Percentiles rank a stretch among this genome's conserved stretches.
phyloP scores from a whole-genome alignment of 139 green algal species.

The Closterium sp. region DNA sequence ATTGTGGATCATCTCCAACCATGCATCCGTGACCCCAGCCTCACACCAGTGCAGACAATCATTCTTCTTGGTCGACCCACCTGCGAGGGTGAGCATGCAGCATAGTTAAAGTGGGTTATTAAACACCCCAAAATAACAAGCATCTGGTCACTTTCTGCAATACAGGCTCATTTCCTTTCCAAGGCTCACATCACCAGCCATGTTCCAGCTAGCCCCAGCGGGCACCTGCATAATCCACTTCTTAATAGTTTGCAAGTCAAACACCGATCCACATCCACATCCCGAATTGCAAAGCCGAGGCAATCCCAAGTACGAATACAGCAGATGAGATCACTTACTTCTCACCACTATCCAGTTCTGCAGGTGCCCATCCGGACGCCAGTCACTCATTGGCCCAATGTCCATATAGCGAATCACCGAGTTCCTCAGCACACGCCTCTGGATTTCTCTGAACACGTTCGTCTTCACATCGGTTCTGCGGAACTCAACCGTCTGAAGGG shows the following conservation, averaged over 20 bases:
- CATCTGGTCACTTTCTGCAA: too few relatives aligned
- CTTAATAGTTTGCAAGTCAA: too few relatives aligned
- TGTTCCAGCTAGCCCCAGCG: too few relatives aligned
- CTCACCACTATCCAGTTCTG: slow-evolving; percentile 11
- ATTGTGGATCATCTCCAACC: slow-evolving; percentile 29
- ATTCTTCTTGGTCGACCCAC: background rate
- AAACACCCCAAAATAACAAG: background rate
- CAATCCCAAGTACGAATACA: too few relatives aligned
- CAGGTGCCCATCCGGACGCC: slow-evolving; percentile 19
- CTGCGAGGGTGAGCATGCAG: background rate
- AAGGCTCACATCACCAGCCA: too few relatives aligned
- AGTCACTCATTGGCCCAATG: background rate
- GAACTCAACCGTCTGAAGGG: background rate
- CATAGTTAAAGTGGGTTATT: background rate
- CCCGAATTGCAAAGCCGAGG: too few relatives aligned
- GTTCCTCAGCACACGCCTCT: background rate
- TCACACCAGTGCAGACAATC: slow-evolving; percentile 37
- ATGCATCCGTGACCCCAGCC: slow-evolving; percentile 13
- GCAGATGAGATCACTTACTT: background rate
- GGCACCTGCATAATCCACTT: too few relatives aligned
- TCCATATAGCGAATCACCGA: slow-evolving; percentile 17
- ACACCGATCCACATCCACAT: too few relatives aligned
- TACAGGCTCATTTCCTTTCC: too few relatives aligned
- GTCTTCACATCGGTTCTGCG: background rate
- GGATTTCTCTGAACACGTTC: background rate